Base-by-base conservation (phyloP, 495 filamentous ascomycete species). In the Hyaloscypha finlandica region DNA sequence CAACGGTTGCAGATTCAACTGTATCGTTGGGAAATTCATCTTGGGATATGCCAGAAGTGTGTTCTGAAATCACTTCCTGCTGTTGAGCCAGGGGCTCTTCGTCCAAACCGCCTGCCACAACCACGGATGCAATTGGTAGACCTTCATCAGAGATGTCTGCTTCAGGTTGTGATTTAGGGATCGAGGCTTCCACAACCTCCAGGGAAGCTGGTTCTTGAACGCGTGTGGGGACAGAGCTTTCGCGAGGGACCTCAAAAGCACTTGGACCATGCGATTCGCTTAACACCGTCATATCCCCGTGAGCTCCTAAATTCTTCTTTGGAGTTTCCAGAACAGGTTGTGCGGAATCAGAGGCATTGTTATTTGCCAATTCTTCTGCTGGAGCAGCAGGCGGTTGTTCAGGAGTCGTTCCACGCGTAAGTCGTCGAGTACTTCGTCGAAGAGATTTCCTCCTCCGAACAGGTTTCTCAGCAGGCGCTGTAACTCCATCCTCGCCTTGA, bases 391-490 rank as follows among this genome's bases (percentile, higher is more conserved):
- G 42, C 1, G 9, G 42, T 19, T 48, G 42, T 32, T 58, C 59
- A 22, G 33, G 31, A 45, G 37, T 39, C 11, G 9, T 59, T 25
- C n/a, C 42, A 54, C 58, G 20, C 14, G 56, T 63, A n/a, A 22
- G 22, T 31, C 59, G 37, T 16, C 52, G 22, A 12, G 32, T 35
- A 53, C 59, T 61, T 45, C 37, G 16, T 33, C 63, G 52, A 16
- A 42, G 16, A 52, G 63, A 65, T 14, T 65, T 65, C 30, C 53
- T 57, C 35, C 63, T 65, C 20, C 31, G 19, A 8, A n/a, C 30
- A 2, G 31, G 51, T 6, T 42, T 45, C 29, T 20, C 19, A 48
- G 59, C 33, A 3, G 56, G 32, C 25, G 16, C 16, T 33, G 8
- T 32, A 19, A 19, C 20, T 11, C 22, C 53, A 12, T 56, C 53